A percentile compares a stretch with the other conserved stretches of the same genome.
Evolutionary conservation across 345 rosid genomes (phyloP).

Genomic region (Populus davidiana): DNA sequence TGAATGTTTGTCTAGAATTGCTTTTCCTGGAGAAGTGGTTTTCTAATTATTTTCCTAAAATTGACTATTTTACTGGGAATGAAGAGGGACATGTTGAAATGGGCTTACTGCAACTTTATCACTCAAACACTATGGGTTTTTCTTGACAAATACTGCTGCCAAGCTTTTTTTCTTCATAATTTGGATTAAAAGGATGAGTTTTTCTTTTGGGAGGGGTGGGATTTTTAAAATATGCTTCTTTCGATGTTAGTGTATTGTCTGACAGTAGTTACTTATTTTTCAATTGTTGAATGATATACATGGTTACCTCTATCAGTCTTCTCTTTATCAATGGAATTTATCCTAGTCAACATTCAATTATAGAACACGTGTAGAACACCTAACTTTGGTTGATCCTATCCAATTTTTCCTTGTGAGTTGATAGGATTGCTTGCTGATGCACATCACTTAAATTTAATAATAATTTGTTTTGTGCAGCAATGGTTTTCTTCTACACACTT

Average conservation of each 20-base stretch:
- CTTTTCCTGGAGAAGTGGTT: not conserved
- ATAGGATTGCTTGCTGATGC: constrained; percentile 1
- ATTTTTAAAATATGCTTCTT: not conserved
- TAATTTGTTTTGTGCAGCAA: not conserved
- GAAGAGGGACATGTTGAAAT: not conserved
- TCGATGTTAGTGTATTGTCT: not conserved
- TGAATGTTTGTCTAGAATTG: not conserved
- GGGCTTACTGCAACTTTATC: not conserved
- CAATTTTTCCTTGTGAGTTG: not conserved
- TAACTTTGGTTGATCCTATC: not conserved
- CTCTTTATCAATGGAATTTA: not conserved
- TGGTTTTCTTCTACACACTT: not conserved
- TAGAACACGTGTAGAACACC: not conserved
- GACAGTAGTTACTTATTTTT: not conserved
- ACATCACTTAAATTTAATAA: not conserved
- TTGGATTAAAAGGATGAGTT: not conserved
- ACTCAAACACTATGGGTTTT: not conserved
- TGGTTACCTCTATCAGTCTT: not conserved
- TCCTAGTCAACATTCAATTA: not conserved
- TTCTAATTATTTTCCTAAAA: not conserved
- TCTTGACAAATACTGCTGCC: not conserved
- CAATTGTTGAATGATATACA: not conserved
- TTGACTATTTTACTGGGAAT: not conserved
- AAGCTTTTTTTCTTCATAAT: not conserved
- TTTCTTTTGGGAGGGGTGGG: not conserved